Evolutionary conservation across 1,284 basidiomycete species (phyloP), one percentile per base, ranked within the genome.

Genomic region (Stygiomarasmius scandens): DNA sequence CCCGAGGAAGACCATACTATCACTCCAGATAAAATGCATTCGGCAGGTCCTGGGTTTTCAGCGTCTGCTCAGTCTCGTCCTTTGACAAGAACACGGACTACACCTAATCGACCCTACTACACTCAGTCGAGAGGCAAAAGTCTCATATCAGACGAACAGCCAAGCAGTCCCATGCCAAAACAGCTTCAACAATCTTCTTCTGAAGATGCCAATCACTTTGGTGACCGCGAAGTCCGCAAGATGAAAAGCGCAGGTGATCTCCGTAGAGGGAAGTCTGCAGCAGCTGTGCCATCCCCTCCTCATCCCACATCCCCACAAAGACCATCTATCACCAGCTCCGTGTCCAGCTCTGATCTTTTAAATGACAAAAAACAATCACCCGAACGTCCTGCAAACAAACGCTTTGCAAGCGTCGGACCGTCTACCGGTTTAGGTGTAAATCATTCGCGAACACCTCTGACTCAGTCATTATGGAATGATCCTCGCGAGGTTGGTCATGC

Each of bases 211-310:
- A 72, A 72, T 48, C 72, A 76, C 51, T 72, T 71, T 58, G 72
- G 74, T n/a, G 83, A 85, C 58, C 82, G 74, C 52, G 88, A 92
- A 66, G 66, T 92, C 45, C 84, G 90, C 56, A 87, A 85, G 69
- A 94, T 95, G 92, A 91, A 92, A 71, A 93, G 90, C 67, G 92
- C 92, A 11, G 92, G 91, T 25, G 89, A 92, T 65, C 74, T 94
- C 36, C 82, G 86, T 51, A 78, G 83, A 58, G 79, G 77, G 38
- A 73, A 73, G 66, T 59, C 66, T 43, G 55, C 64, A 49, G 56
- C 66, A 52, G 65, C 68, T 43, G 46, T 20, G 12, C 32, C 16
- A 12, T 44, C 55, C n/a, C 16, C 45, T 12, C 27, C 51, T 22
- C 52, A 50, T 23, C 29, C 25, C 2, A 68, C 76, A 12, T 73